Percentiles rank a stretch among this genome's conserved stretches.
Conservation (phyloP, 176 grass and related monocot genomes). For the Paspalum vaginatum region DNA sequence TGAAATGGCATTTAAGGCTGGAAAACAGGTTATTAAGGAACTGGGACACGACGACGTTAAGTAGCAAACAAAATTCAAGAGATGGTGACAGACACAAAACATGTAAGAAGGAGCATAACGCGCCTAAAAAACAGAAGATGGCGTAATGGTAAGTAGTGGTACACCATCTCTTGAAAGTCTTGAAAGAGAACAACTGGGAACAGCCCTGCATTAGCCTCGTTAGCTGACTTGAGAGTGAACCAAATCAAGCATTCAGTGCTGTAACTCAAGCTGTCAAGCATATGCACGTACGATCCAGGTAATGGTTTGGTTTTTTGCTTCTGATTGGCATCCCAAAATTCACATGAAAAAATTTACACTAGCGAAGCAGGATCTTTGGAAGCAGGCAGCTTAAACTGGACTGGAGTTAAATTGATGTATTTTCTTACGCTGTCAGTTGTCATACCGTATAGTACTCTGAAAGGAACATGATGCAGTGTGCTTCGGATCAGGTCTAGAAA, state of each 20-base stretch:
- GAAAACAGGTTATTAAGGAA: background rate
- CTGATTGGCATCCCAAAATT: background rate
- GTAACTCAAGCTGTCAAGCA: background rate
- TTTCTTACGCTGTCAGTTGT: background rate
- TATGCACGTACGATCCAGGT: background rate
- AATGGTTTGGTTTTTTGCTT: background rate
- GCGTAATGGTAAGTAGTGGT: background rate
- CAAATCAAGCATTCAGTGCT: background rate
- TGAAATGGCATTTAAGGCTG: background rate
- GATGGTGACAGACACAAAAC: background rate
- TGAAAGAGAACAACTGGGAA: background rate
- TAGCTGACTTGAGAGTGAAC: background rate
- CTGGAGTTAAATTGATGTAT: conserved; percentile 6
- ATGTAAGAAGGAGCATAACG: background rate
- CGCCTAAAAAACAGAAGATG: background rate
- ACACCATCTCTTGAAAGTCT: background rate
- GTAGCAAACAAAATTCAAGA: conserved; percentile 5
- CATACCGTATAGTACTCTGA: no score
- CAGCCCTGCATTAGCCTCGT: background rate
- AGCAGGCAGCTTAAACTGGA: background rate
- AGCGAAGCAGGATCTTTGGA: background rate
- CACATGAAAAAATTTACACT: background rate
- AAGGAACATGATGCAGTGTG: no score
- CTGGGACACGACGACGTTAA: background rate
- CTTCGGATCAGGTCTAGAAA: background rate